Evolutionary conservation across 1,284 basidiomycete genomes (phyloP), one percentile per base, ranked within the genome.

Genomic region (Neolentinus lepideus): DNA sequence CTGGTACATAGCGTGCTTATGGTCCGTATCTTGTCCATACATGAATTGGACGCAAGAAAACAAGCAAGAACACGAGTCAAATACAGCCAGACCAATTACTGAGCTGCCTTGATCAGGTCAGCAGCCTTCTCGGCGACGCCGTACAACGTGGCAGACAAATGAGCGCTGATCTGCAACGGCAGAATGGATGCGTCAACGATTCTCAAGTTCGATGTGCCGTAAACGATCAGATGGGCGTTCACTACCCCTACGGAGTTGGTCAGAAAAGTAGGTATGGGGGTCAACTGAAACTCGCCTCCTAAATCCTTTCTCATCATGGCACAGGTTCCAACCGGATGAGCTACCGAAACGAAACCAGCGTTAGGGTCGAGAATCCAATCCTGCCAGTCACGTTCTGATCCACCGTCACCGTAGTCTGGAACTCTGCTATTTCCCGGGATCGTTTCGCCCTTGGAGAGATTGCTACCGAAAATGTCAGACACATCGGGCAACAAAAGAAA

Each of bases 281-380:
- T 8, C 19, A 6, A 43, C 8, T 6, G n/a, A 21, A 21, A 43
- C 38, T 43, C 6, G 60, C 81, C 81, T 50, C 77, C 78, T 52
- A 72, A 60, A 38, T 71, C 69, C 51, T 70, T 63, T 11, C 79
- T 79, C 48, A 81, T 66, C 79, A 81, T 80, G 0, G 76, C 66
- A 48, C 72, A 75, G 2, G 64, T 66, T 11, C 66, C 69, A 21
- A 43, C n/a, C 8, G 83, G 83, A 66, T 84, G 80, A 21, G 71
- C 70, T n/a, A 80, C 78, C 3, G 75, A 69, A 1, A 65, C 55
- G 60, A 75, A 79, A 14, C 68, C 69, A 16, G 14, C 8, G 27
- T 50, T 8, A 3, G 24, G 11, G 12, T 66, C 58, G 59, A 63
- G 63, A 58, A 80, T 74, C 77, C 77, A 79, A 8, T 62, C n/a